Evolutionary conservation across 441 rosid species (phyloP).

Genomic region (Mallotus repandus): DNA sequence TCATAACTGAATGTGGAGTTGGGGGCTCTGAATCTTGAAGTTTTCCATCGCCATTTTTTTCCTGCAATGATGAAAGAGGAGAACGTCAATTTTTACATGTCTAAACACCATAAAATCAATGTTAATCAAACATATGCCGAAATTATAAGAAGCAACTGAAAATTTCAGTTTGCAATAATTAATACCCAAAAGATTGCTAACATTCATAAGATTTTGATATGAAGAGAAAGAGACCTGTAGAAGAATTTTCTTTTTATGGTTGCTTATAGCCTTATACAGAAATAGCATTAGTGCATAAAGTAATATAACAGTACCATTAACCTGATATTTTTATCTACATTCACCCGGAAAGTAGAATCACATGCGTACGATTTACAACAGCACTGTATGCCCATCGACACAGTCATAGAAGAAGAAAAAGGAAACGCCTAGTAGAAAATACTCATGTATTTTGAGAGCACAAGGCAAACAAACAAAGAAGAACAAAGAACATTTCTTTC

Average conservation of each 20-base stretch:
- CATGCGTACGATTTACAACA: too few species aligned
- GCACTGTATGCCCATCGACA: too few species aligned
- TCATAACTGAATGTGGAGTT: conserved; percentile 85
- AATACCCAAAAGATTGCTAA: background rate
- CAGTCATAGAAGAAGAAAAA: too few species aligned
- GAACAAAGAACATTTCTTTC: too few species aligned
- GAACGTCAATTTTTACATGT: conserved; percentile 7
- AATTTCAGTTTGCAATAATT: background rate
- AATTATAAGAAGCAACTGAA: conserved; percentile 11
- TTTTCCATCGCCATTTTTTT: conserved; percentile 79
- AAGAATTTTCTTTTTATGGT: background rate
- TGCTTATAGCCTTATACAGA: background rate
- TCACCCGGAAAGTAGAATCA: too few species aligned
- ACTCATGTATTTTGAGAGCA: background rate
- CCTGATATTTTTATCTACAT: too few species aligned
- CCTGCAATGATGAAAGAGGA: conserved; percentile 50
- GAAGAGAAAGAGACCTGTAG: background rate
- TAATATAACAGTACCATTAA: background rate
- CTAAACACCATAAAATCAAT: conserved; percentile 12
- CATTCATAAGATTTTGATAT: background rate
- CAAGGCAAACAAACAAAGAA: too few species aligned
- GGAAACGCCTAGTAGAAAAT: too few species aligned
- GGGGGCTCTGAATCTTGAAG: conserved; percentile 96
- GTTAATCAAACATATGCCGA: conserved; percentile 6
- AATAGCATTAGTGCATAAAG: background rate